Evolutionary conservation across 345 rosid species (phyloP).

Genomic region (Eucalyptus rudis): DNA sequence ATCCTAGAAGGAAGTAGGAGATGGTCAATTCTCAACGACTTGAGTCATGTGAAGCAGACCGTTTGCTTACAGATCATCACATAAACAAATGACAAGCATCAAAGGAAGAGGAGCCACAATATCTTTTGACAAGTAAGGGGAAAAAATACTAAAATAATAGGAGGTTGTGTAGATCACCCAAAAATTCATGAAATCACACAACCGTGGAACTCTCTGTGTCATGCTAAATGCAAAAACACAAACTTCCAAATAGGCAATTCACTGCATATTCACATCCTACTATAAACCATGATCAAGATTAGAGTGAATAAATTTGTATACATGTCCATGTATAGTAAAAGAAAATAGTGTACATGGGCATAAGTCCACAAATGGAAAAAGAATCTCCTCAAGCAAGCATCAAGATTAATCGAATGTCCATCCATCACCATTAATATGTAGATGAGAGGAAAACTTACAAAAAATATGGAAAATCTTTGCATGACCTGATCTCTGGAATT

Average conservation of each 20-base stretch:
- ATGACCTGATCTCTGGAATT: conserved; percentile 65
- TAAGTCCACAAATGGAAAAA: neutral
- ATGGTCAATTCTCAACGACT: neutral
- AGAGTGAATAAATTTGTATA: neutral
- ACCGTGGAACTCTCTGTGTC: neutral
- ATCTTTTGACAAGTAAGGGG: neutral
- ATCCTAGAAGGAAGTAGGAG: neutral
- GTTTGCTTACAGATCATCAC: too few relatives aligned
- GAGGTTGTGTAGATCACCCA: neutral
- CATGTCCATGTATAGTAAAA: neutral
- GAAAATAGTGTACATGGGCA: neutral
- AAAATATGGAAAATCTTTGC: conserved; percentile 78
- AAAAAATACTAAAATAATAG: neutral
- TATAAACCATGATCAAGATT: neutral
- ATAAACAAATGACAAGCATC: neutral
- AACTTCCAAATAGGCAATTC: neutral
- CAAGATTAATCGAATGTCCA: neutral
- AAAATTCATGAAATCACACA: neutral
- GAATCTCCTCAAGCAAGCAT: neutral
- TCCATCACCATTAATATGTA: neutral
- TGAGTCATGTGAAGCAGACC: neutral
- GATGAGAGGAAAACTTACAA: conserved; percentile 33
- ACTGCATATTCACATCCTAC: neutral
- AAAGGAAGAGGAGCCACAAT: neutral
- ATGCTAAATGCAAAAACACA: neutral